Evolutionary conservation across 2,329 filamentous ascomycete species (phyloP).

Genomic region (Leptographium procerum): DNA sequence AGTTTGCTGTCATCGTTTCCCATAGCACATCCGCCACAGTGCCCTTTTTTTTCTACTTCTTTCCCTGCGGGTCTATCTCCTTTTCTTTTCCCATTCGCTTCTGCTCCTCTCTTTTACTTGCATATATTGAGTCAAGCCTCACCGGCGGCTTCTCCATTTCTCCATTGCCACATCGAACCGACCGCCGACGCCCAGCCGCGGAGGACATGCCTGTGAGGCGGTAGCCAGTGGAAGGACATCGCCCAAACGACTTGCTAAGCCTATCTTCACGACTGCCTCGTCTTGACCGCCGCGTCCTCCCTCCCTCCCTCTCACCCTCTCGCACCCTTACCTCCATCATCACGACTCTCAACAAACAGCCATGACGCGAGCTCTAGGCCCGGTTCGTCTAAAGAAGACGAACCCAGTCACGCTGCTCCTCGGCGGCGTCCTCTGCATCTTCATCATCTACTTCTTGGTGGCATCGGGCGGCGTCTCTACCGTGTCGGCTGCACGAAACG

Average conservation of each 20-base stretch:
- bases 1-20: not conserved
- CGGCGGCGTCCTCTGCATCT: conserved; percentile 59
- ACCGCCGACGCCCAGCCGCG: too few species aligned
- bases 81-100: not conserved
- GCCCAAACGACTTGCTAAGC: too few species aligned
- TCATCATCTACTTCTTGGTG: conserved; percentile 55
- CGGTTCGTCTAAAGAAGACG: conserved; percentile 65
- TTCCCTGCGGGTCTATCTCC: not conserved
- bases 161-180: not conserved
- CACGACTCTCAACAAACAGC: conserved; percentile 7
- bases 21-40: not conserved
- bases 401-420: conserved; percentile 66
- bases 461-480: conserved; percentile 24
- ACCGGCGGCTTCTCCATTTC: not conserved
- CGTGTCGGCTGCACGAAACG: conserved; percentile 26
- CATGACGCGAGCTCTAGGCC: conserved; percentile 49
- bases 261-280: not conserved
- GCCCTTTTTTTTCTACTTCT: not conserved
- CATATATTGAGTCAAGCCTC: not conserved
- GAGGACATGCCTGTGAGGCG: not conserved
- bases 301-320: not conserved
- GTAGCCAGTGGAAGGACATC: not conserved
- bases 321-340: not conserved
- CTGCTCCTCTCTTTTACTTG: not conserved
- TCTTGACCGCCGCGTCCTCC: not conserved